Conservation (phyloP, 2,329 filamentous ascomycete genomes). For the Colletotrichum kahawae region DNA sequence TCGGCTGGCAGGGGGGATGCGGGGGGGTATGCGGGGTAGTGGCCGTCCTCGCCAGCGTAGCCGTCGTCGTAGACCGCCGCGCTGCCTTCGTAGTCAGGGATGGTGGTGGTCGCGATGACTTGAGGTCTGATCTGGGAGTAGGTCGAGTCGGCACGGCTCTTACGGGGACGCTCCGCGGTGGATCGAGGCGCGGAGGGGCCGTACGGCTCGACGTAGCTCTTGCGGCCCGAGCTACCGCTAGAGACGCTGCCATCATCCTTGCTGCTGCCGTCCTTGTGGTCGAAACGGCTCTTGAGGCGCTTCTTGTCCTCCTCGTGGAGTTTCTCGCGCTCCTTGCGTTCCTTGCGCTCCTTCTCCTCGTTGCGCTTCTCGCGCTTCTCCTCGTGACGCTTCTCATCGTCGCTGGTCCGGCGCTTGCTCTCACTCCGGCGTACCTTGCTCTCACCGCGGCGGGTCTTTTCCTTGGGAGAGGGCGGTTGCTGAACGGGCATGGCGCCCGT, state of each 20-base stretch:
- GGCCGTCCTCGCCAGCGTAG: slow-evolving; percentile 35
- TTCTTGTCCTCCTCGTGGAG: slow-evolving; percentile 36
- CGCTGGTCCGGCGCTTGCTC: neutral
- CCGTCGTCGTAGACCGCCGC: slow-evolving; percentile 28
- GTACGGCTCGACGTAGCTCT: slow-evolving; percentile 30
- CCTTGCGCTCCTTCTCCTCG: slow-evolving; percentile 27
- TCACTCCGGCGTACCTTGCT: slow-evolving; percentile 31
- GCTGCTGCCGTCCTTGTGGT: slow-evolving; percentile 23
- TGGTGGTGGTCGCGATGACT: neutral
- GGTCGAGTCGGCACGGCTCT: neutral
- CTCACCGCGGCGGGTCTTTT: slow-evolving; percentile 34
- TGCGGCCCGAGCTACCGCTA: slow-evolving; percentile 12
- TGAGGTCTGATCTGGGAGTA: neutral
- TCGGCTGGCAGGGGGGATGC: neutral
- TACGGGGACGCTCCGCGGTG: neutral
- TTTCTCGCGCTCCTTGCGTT: slow-evolving; percentile 25
- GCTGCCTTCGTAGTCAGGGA: slow-evolving; percentile 27
- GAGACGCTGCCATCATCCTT: slow-evolving; percentile 31
- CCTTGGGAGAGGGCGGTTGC: slow-evolving; percentile 21
- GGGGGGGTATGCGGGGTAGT: slow-evolving; percentile 41
- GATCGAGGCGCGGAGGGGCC: slow-evolving; percentile 6
- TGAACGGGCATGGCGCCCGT: slow-evolving; percentile 29
- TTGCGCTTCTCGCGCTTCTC: slow-evolving; percentile 39
- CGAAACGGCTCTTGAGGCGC: slow-evolving; percentile 42
- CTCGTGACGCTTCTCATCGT: slow-evolving; percentile 31